phyloP scores from a whole-genome alignment of 192 early-diverging fungal genomes.

The Pilaira anomala region DNA sequence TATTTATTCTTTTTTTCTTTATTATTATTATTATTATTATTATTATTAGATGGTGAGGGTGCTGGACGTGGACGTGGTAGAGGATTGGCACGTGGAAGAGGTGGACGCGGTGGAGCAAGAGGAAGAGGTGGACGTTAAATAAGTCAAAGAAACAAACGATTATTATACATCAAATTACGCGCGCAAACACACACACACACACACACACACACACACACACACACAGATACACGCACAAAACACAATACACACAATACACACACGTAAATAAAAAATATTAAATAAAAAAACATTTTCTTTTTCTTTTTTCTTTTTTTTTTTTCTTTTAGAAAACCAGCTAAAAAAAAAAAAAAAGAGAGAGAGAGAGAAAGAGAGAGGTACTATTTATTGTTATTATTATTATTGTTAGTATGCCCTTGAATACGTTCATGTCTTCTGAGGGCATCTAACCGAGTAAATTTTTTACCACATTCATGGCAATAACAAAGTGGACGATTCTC shows the following conservation, averaged over 20 bases:
- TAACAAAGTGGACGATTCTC: constrained; percentile 27
- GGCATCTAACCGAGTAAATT: constrained; percentile 37
- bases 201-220: background rate
- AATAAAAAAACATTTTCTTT: background rate
- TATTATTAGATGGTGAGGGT: constrained; percentile 13
- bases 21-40: constrained; percentile 5
- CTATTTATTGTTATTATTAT: constrained; percentile 1
- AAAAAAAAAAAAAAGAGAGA: background rate
- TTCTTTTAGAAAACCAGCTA: too few relatives aligned
- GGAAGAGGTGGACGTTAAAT: constrained; percentile 31
- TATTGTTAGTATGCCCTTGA: constrained; percentile 25
- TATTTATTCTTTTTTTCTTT: background rate
- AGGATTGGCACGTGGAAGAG: constrained; percentile 67
- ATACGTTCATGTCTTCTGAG: constrained; percentile 34
- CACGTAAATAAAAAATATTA: background rate
- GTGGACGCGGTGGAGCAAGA: constrained; percentile 58
- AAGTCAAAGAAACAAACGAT: background rate
- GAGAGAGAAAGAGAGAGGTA: too few relatives aligned
- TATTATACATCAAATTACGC: background rate
- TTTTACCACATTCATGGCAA: constrained; percentile 34
- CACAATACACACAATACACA: too few relatives aligned
- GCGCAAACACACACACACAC: background rate
- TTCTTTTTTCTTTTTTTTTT: background rate
- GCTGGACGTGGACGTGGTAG: constrained; percentile 68
- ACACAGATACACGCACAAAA: too few relatives aligned